Percentiles rank a stretch among this genome's conserved stretches.
Evolutionary conservation across 2,329 filamentous ascomycete genomes (phyloP).

Genomic region (Apiospora sp.): DNA sequence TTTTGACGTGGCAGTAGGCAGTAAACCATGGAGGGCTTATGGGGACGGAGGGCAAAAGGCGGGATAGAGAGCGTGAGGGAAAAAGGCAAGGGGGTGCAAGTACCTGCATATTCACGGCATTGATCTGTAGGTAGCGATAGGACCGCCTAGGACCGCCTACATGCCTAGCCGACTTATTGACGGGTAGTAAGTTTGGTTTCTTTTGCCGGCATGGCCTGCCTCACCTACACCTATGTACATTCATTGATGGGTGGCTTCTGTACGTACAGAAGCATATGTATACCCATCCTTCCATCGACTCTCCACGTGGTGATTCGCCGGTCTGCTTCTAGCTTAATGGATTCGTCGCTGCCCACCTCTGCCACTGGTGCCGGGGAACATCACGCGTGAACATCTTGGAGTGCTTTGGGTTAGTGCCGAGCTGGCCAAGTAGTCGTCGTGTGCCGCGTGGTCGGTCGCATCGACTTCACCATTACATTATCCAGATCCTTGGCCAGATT

Average conservation of each 20-base stretch:
- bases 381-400: background rate
- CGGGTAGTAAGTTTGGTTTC: conserved; percentile 6
- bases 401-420: background rate
- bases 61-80: background rate
- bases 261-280: background rate
- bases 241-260: too few relatives aligned
- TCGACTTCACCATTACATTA: background rate
- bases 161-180: background rate
- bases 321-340: background rate
- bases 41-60: conserved; percentile 11
- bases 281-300: background rate
- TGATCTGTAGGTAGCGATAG: conserved; percentile 17
- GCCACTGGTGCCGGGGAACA: background rate
- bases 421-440: background rate
- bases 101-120: conserved; percentile 19
- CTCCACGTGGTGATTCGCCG: conserved; percentile 24
- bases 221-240: background rate
- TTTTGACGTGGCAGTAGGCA: conserved; percentile 10
- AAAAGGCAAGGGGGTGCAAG: conserved; percentile 5
- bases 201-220: background rate
- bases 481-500: conserved; percentile 4
- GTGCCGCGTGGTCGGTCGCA: conserved; percentile 13
- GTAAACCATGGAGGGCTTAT: background rate
- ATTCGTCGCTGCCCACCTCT: background rate
- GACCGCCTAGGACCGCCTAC: background rate